Percentiles rank a stretch among this genome's conserved stretches.
Evolutionary conservation across 768 basidiomycete genomes (phyloP).

Genomic region (Gloeostereum incarnatum): DNA sequence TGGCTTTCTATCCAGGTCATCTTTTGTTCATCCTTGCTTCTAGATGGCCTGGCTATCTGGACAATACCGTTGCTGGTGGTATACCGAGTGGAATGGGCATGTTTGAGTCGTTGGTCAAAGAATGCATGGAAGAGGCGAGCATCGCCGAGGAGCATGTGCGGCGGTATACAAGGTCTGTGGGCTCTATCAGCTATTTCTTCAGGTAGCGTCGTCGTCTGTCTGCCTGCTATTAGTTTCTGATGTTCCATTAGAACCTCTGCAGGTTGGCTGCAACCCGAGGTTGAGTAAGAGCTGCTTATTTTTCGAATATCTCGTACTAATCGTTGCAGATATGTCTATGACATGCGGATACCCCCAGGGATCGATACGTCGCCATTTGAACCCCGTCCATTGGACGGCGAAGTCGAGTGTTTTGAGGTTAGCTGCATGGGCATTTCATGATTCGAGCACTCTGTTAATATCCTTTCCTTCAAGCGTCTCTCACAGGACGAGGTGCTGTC

Average conservation of each 20-base stretch:
- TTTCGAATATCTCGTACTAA: not conserved
- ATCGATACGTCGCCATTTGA: conserved; percentile 38
- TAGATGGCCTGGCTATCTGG: conserved; percentile 80
- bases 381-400: conserved; percentile 79
- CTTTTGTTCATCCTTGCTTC: not conserved
- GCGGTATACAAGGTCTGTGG: conserved; percentile 47
- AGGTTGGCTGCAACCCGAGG: conserved; percentile 84
- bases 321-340: conserved; percentile 71
- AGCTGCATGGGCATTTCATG: conserved; percentile 8
- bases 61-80: conserved; percentile 90
- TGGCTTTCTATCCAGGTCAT: not conserved
- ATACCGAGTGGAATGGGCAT: conserved; percentile 70
- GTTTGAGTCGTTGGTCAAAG: conserved; percentile 77
- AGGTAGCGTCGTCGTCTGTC: conserved; percentile 28
- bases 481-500: conserved; percentile 49
- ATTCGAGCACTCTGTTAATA: not conserved
- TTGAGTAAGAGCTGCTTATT: conserved; percentile 46
- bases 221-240: not conserved
- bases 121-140: conserved; percentile 91
- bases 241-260: conserved; percentile 32
- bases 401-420: conserved; percentile 91
- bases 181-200: conserved; percentile 77
- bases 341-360: conserved; percentile 57
- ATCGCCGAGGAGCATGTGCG: conserved; percentile 58
- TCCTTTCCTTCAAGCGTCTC: conserved; percentile 43